Percentiles rank a stretch among this genome's conserved stretches.
phyloP scores from a whole-genome alignment of 768 basidiomycete species.

The Boletus sp. region DNA sequence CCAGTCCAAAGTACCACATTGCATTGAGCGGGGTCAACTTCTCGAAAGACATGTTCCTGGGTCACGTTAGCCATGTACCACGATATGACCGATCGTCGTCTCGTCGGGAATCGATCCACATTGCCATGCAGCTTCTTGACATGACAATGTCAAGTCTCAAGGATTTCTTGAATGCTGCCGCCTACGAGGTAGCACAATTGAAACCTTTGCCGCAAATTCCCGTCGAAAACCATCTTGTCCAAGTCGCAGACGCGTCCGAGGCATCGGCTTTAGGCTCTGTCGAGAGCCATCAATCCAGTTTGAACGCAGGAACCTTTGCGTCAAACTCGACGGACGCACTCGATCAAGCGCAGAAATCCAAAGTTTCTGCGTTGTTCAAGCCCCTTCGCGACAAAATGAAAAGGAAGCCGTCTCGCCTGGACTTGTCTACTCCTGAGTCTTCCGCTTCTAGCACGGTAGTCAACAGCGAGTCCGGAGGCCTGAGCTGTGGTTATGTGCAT shows the following conservation, averaged over 20 bases:
- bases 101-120: constrained; percentile 11
- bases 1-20: constrained; percentile 20
- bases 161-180: constrained; percentile 31
- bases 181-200: constrained; percentile 26
- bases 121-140: constrained; percentile 29
- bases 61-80: constrained; percentile 17
- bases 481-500: constrained; percentile 19
- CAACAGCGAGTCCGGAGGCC: constrained; percentile 12
- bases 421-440: constrained; percentile 3
- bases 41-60: constrained; percentile 23
- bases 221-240: background rate
- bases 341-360: constrained; percentile 7
- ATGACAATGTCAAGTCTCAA: constrained; percentile 33
- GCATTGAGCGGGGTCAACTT: constrained; percentile 22
- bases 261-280: background rate
- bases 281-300: background rate
- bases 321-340: constrained; percentile 5
- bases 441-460: constrained; percentile 23
- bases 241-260: constrained; percentile 1
- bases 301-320: background rate
- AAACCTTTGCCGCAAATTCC: constrained; percentile 29
- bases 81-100: background rate
- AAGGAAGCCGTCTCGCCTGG: constrained; percentile 5
- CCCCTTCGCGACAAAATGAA: constrained; percentile 11
- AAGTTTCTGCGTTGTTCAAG: constrained; percentile 15